Evolutionary conservation across 768 basidiomycete species (phyloP), one percentile per base, ranked within the genome.

Genomic region (Dentipellis fragilis): DNA sequence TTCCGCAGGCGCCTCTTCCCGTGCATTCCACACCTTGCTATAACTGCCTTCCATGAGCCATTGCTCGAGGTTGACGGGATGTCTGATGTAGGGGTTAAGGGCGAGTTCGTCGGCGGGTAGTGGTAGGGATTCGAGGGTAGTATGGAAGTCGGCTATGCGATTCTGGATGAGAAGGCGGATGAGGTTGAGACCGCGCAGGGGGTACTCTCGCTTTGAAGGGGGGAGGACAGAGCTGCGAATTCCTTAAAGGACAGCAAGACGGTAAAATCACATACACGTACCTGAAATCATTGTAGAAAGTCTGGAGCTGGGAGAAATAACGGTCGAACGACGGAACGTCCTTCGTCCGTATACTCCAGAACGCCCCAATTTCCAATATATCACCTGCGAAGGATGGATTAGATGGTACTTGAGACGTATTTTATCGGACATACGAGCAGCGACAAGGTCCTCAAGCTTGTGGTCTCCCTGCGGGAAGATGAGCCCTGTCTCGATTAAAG

Each of bases 31-130:
- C 10, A 97, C 95, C 68, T 95, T 95, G 71, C 90, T 92, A 69
- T 98, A 99, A 64, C 88, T 89, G 39, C 95, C 95, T 69, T 98
- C 95, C 95, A 99, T 99, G 47, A 98, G 79, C 90, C 94, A 97
- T 51, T 89, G 79, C 69, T 99, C 95, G 58, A 94, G 81, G 67
- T 93, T 89, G 56, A 93, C 86, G 11, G 91, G 89, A 67, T 93
- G 92, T 53, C 80, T 77, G 64, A 93, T 83, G 67, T 76, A 91
- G 6, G 83, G 80, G 67, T 87, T 88, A 35, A 81, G 75, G 34
- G 75, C 72, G 58, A 86, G 83, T 47, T 78, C 77, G 59, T 86
- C 84, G 0, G 87, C 81, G 42, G 81, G 79, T 37, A 82, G 67
- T 2, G 85, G 84, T 34, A 99, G 80, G 38, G 90, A 89, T 69